Percentiles rank a stretch among this genome's conserved stretches.
Conservation (phyloP, 176 grass and related monocot species). For the Triticum monococcum region DNA sequence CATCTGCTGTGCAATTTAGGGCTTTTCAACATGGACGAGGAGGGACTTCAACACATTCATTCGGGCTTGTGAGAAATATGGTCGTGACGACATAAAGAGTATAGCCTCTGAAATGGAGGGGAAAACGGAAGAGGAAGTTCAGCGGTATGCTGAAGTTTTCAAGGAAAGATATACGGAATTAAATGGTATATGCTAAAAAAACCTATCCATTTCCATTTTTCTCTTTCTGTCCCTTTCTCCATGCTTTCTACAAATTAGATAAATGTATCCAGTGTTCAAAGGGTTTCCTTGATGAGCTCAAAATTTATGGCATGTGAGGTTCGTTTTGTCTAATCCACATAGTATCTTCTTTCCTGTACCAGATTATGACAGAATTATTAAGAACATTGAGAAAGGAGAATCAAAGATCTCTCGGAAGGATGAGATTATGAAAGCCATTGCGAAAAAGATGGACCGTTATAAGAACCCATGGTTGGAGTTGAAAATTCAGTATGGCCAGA, state of each 20-base stretch:
- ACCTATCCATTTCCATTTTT: background rate
- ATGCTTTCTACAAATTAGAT: background rate
- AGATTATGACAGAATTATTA: constrained; percentile 77
- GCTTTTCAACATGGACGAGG: constrained; percentile 77
- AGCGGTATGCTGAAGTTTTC: constrained; percentile 63
- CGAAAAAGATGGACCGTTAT: constrained; percentile 69
- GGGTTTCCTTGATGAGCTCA: background rate
- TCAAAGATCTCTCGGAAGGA: constrained; percentile 81
- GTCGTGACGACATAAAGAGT: constrained; percentile 63
- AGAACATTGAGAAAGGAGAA: constrained; percentile 81
- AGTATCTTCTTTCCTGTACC: constrained; percentile 2
- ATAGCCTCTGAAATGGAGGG: constrained; percentile 84
- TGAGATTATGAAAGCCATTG: constrained; percentile 83
- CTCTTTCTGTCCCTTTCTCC: background rate
- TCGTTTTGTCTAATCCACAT: constrained; percentile 14
- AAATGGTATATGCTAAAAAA: constrained; percentile 46
- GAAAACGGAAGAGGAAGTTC: constrained; percentile 71
- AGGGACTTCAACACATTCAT: constrained; percentile 86
- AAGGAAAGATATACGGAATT: constrained; percentile 77
- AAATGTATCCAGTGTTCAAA: constrained; percentile 6
- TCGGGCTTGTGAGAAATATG: constrained; percentile 86
- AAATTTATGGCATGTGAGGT: background rate
- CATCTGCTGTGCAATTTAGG: constrained; percentile 37
- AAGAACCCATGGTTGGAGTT: constrained; percentile 82
- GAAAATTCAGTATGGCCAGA: constrained; percentile 84